Percentiles rank a stretch among this genome's conserved stretches.
These are phyloP conservation scores for Pseudoneurospora amorphoporcata DNA, from an alignment of 495 filamentous ascomycete species.

Conservation along the genomic window DNA sequence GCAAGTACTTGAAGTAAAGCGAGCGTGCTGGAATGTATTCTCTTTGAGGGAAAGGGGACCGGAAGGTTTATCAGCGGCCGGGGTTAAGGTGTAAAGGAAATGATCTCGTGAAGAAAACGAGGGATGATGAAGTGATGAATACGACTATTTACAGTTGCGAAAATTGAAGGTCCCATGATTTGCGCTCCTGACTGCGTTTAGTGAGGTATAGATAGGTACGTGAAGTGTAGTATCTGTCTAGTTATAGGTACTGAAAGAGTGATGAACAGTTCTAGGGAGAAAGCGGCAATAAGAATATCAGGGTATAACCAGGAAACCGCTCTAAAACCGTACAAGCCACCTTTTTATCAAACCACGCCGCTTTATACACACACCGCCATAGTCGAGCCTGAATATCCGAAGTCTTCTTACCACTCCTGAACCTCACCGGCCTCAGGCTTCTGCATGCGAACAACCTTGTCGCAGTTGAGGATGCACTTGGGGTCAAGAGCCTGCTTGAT, in stretches of 20 bases:
- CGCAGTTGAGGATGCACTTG: slow-evolving; percentile 65
- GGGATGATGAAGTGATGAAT: background rate
- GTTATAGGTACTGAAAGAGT: background rate
- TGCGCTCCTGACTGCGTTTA: background rate
- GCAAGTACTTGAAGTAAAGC: slow-evolving; percentile 4
- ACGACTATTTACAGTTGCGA: background rate
- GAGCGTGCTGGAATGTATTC: background rate
- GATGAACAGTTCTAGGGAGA: background rate
- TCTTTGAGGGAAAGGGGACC: background rate
- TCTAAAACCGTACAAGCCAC: background rate
- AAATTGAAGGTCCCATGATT: background rate
- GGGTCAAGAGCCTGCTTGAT: slow-evolving; percentile 69
- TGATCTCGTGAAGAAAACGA: background rate
- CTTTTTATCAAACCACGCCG: background rate
- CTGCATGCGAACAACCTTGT: slow-evolving; percentile 64
- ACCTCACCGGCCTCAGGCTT: slow-evolving; percentile 42
- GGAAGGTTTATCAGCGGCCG: background rate
- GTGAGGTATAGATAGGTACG: background rate
- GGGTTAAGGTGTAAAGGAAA: background rate
- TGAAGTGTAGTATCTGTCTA: background rate
- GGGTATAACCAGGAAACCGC: background rate
- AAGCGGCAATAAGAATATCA: background rate
- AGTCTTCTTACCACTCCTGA: slow-evolving; percentile 32
- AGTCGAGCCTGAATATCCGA: background rate
- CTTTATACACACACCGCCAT: background rate